Evolutionary conservation across 768 basidiomycete genomes (phyloP).

Genomic region (Lenzites betulinus): DNA sequence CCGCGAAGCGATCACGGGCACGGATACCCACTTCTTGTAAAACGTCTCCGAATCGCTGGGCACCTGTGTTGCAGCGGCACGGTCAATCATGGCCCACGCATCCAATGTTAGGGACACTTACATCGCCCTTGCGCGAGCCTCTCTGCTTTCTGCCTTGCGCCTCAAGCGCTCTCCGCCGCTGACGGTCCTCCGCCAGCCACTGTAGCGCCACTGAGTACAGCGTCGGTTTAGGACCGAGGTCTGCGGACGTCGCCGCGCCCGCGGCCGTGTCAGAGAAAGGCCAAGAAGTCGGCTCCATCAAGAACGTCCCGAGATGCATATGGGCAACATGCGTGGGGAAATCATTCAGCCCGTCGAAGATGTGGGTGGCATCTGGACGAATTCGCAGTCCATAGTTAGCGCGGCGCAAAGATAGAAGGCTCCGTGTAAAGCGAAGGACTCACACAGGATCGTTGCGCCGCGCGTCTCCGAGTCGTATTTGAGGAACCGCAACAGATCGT

Average conservation of each 20-base stretch:
- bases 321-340: conserved; percentile 95
- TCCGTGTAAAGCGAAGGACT: conserved; percentile 28
- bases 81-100: background rate
- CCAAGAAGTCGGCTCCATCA: conserved; percentile 72
- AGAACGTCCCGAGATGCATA: conserved; percentile 81
- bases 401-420: background rate
- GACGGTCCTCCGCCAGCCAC: conserved; percentile 88
- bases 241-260: conserved; percentile 7
- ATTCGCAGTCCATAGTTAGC: conserved; percentile 1
- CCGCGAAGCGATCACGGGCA: background rate
- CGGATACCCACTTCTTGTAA: conserved; percentile 68
- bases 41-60: conserved; percentile 83
- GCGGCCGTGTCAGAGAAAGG: conserved; percentile 42
- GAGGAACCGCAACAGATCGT: conserved; percentile 87
- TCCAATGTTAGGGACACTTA: conserved; percentile 31
- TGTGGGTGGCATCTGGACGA: conserved; percentile 88
- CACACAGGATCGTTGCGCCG: conserved; percentile 86
- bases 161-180: conserved; percentile 61
- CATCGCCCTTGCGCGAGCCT: conserved; percentile 62
- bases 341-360: conserved; percentile 88
- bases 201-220: conserved; percentile 77
- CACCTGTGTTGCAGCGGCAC: conserved; percentile 39
- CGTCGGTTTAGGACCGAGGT: conserved; percentile 31
- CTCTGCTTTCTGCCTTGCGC: conserved; percentile 55
- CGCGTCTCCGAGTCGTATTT: conserved; percentile 77